Percentiles rank a stretch among this genome's conserved stretches.
phyloP scores from a whole-genome alignment of 2,329 filamentous ascomycete genomes.

The Xylariales sp. region DNA sequence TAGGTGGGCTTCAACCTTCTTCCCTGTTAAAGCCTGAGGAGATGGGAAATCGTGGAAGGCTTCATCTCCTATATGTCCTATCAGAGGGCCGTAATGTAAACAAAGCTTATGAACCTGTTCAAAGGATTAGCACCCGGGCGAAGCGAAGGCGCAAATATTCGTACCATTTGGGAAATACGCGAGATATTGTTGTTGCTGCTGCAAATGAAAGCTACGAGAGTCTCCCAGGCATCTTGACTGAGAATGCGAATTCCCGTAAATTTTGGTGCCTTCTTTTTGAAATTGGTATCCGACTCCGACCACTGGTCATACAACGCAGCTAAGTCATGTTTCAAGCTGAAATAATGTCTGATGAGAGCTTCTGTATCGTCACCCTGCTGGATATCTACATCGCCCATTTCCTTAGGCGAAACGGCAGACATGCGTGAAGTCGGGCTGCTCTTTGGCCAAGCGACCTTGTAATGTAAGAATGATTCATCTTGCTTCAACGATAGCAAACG shows the following conservation, averaged over 20 bases:
- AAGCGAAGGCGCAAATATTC: not conserved
- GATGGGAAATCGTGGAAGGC: constrained; percentile 89
- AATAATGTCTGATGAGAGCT: constrained; percentile 81
- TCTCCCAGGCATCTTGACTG: constrained; percentile 95
- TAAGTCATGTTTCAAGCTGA: constrained; percentile 85
- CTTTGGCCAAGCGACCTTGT: constrained; percentile 74
- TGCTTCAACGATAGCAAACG: constrained; percentile 88
- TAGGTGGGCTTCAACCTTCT: constrained; percentile 82
- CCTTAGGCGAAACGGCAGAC: constrained; percentile 52
- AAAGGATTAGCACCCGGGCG: constrained; percentile 8
- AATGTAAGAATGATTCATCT: constrained; percentile 81
- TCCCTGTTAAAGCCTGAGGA: constrained; percentile 76
- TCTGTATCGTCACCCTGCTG: constrained; percentile 76
- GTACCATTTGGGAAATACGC: constrained; percentile 93
- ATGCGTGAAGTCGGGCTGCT: constrained; percentile 46
- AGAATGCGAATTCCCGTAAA: constrained; percentile 94
- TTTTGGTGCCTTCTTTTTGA: constrained; percentile 84
- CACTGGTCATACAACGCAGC: constrained; percentile 84
- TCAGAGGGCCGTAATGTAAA: constrained; percentile 80
- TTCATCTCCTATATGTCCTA: constrained; percentile 76
- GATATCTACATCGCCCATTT: constrained; percentile 40
- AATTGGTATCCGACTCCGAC: constrained; percentile 87
- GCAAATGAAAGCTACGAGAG: constrained; percentile 94
- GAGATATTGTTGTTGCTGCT: constrained; percentile 99
- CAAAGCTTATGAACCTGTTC: constrained; percentile 84